phyloP scores from a whole-genome alignment of 2,329 filamentous ascomycete species.

The Sporothrix luriei region DNA sequence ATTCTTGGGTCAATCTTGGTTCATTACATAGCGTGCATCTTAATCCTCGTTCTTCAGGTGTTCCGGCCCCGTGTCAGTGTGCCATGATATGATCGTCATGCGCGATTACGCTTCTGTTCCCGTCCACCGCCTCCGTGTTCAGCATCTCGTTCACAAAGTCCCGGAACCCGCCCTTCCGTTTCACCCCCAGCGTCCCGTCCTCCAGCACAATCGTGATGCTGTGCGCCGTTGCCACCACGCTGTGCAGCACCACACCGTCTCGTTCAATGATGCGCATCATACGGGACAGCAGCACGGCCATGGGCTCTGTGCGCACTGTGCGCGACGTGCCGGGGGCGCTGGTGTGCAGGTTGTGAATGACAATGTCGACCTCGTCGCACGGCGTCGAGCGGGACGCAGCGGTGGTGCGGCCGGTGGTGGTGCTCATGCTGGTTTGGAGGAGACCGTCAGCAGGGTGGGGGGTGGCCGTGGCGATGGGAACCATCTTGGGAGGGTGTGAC shows the following conservation, averaged over 20 bases:
- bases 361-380: slow-evolving; percentile 26
- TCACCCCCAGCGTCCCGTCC: background rate
- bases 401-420: background rate
- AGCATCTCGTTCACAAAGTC: slow-evolving; percentile 6
- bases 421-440: background rate
- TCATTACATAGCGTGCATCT: background rate
- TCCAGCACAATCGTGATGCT: slow-evolving; percentile 31
- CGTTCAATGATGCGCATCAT: slow-evolving; percentile 22
- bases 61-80: background rate
- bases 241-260: slow-evolving; percentile 21
- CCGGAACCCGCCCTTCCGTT: background rate
- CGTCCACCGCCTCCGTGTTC: background rate
- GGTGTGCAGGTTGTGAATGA: slow-evolving; percentile 30
- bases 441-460: background rate
- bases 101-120: background rate
- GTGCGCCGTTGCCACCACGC: slow-evolving; percentile 26
- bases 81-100: slow-evolving; percentile 1
- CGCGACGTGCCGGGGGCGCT: slow-evolving; percentile 26
- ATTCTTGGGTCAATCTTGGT: background rate
- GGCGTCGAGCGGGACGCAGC: background rate
- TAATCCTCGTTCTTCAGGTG: background rate
- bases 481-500: no score
- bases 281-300: slow-evolving; percentile 27
- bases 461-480: background rate
- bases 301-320: slow-evolving; percentile 17